These are phyloP conservation scores for Candida quercuum DNA, from an alignment of 805 yeast genomes.

Conservation along the genomic window DNA sequence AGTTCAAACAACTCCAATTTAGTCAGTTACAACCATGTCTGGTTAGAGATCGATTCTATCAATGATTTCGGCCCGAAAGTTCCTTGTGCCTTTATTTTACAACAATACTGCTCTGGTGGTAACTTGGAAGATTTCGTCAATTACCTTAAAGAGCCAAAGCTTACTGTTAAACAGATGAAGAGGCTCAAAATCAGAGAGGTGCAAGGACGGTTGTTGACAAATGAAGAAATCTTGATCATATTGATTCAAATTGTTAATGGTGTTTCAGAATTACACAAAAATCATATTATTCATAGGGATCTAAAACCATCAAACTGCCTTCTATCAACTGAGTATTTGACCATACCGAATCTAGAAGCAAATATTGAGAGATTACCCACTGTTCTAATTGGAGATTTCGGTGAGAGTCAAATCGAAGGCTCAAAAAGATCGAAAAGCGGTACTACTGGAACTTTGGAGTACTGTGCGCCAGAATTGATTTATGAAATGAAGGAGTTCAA, in stretches of 20 bases:
- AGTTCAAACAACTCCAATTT: slow-evolving; percentile 52
- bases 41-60: slow-evolving; percentile 68
- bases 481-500: slow-evolving; percentile 43
- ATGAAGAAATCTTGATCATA: slow-evolving; percentile 61
- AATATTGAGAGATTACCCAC: slow-evolving; percentile 42
- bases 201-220: slow-evolving; percentile 35
- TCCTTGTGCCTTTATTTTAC: slow-evolving; percentile 76
- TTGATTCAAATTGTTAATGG: slow-evolving; percentile 67
- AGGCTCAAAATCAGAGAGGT: slow-evolving; percentile 24
- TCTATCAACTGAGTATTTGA: slow-evolving; percentile 29
- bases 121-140: slow-evolving; percentile 66
- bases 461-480: slow-evolving; percentile 70
- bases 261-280: slow-evolving; percentile 62
- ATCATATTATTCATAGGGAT: slow-evolving; percentile 82
- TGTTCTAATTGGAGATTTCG: slow-evolving; percentile 83
- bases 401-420: slow-evolving; percentile 79
- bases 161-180: slow-evolving; percentile 32
- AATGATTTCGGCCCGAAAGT: slow-evolving; percentile 48
- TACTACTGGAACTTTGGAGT: slow-evolving; percentile 83
- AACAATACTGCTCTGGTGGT: slow-evolving; percentile 88
- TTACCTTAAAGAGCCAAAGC: slow-evolving; percentile 30
- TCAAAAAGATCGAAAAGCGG: slow-evolving; percentile 65
- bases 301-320: slow-evolving; percentile 86
- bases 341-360: slow-evolving; percentile 8
- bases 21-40: slow-evolving; percentile 84